Base-by-base conservation (phyloP, 108 stramenopile species). In the Nitzschia palea region DNA sequence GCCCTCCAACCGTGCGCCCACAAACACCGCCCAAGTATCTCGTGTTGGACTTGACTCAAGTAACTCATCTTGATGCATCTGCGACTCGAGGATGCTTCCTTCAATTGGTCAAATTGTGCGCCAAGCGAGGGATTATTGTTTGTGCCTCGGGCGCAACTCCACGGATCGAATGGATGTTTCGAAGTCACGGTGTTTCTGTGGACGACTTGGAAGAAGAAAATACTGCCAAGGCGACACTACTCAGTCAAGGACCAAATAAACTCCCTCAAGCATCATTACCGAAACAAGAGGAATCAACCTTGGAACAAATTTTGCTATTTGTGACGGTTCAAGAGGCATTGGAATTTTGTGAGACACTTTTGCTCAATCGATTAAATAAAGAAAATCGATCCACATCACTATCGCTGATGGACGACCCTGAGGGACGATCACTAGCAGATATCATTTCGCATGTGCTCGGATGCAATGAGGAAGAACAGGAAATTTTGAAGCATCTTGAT, bases 161-260 rank as follows among this genome's bases (percentile, higher is more conserved):
- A 23, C 65, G 83, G n/a, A 86, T 88, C 2, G 86, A 89, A n/a
- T 93, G 91, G 88, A 89, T 89, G 85, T 65, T 93, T 43, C 80
- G 91, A 9, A 79, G 79, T 42, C 91, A 93, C 54, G 73, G 80
- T 50, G 91, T 84, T 43, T 83, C 86, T 0, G 81, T 80, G 53
- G 33, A 58, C 30, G 40, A 72, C 14, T 73, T 71, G 3, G 67
- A 68, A 42, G 89, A 94, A 54, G 85, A 65, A 40, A 75, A 75
- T 59, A 55, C 53, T 40, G 63, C 67, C 33, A 80, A 80, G 43
- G 79, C 71, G 50, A 50, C 56, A 32, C 51, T 78, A 22, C 42
- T 64, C 15, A 32, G 37, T 27, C 32, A 44, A 50, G 34, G 52
- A 30, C 29, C 15, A 15, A 10, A 50, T 6, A 5, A 55, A 20